Conservation (phyloP, 305 asterid species). For the Rubia peregrina region DNA sequence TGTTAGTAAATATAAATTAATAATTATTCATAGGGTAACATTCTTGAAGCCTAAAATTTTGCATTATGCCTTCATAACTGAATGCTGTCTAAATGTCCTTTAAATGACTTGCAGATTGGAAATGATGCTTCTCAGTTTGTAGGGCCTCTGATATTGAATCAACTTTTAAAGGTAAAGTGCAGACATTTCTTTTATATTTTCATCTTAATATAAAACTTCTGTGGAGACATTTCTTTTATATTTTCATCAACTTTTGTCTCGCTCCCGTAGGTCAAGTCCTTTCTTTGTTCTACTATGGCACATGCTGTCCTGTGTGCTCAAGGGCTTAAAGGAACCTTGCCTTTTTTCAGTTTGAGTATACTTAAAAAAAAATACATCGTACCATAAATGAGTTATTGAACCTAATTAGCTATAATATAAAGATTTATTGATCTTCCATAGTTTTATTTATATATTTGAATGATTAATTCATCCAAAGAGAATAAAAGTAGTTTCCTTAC, state of each 20-base stretch:
- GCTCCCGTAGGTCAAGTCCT: not conserved
- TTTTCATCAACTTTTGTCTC: not conserved
- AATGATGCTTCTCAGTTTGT: constrained; percentile 79
- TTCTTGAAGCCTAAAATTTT: not conserved
- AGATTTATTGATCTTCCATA: not conserved
- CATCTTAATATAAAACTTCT: not conserved
- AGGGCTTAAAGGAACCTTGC: no score
- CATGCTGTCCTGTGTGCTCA: no score
- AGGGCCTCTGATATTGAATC: constrained; percentile 84
- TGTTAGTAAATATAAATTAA: not conserved
- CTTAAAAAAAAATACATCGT: no score
- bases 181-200: constrained; percentile 3
- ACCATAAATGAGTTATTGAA: not conserved
- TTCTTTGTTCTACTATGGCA: not conserved
- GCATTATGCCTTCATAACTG: not conserved
- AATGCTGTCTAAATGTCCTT: not conserved
- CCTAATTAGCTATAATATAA: not conserved
- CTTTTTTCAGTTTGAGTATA: no score
- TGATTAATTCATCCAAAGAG: no score
- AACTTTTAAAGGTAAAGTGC: constrained; percentile 61
- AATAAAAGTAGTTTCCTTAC: no score
- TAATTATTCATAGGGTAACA: not conserved
- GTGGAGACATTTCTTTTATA: not conserved
- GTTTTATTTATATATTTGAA: no score
- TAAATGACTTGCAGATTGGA: constrained; percentile 54